These are phyloP conservation scores for Pythium diclinum DNA, from an alignment of 352 stramenopile genomes.

Conservation along the genomic window DNA sequence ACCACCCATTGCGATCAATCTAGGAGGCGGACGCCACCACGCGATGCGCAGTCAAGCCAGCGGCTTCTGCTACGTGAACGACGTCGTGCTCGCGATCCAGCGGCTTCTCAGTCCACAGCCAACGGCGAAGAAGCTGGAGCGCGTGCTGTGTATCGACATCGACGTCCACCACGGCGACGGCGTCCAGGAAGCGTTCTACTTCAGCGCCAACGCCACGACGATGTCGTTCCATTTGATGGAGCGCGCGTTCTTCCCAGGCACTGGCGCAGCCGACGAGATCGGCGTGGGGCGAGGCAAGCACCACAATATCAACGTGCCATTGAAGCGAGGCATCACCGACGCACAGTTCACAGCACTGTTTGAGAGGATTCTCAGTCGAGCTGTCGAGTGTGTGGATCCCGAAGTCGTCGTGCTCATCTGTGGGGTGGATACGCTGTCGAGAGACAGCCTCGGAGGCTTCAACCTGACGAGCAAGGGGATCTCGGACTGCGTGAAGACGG, in stretches of 20 bases:
- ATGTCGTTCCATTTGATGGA: constrained; percentile 55
- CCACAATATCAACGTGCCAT: constrained; percentile 62
- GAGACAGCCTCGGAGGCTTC: constrained; percentile 42
- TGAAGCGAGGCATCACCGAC: constrained; percentile 55
- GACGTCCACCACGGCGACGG: constrained; percentile 67
- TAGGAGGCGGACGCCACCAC: constrained; percentile 62
- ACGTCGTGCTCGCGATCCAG: constrained; percentile 55
- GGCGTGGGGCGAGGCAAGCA: constrained; percentile 34
- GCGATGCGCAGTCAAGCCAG: constrained; percentile 51
- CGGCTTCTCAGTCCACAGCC: constrained; percentile 21
- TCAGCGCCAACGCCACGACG: constrained; percentile 43
- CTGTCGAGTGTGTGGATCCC: constrained; percentile 40
- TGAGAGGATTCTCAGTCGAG: constrained; percentile 31
- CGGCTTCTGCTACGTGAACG: constrained; percentile 76
- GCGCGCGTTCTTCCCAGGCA: constrained; percentile 50
- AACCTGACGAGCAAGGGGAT: constrained; percentile 48
- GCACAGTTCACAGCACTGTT: constrained; percentile 50
- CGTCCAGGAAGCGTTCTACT: constrained; percentile 56
- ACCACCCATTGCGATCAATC: constrained; percentile 41
- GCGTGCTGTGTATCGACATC: constrained; percentile 54
- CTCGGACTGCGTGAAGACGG: constrained; percentile 29
- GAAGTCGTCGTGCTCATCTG: constrained; percentile 59
- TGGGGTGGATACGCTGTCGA: constrained; percentile 61
- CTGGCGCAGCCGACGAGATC: constrained; percentile 26
- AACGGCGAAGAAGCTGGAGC: constrained; percentile 8